A percentile compares a stretch with the other conserved stretches of the same genome.
Conservation (phyloP, 2,329 filamentous ascomycete species). For the Pseudogymnoascus sp. region DNA sequence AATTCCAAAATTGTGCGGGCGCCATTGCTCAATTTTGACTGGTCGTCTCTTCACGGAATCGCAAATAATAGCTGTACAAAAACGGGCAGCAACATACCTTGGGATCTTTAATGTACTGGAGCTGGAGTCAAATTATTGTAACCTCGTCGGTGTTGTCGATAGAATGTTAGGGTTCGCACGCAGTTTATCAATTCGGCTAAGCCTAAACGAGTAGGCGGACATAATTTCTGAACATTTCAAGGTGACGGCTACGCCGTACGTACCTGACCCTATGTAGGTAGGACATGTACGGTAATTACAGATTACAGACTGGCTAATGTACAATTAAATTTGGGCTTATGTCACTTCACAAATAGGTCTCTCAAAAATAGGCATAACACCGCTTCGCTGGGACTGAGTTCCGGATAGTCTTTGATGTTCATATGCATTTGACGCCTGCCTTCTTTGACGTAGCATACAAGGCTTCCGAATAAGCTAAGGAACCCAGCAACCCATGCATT, state of each 20-base stretch:
- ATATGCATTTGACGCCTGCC: slow-evolving; percentile 58
- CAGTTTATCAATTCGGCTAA: slow-evolving; percentile 7
- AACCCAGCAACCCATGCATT: slow-evolving; percentile 50
- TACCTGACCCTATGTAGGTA: slow-evolving; percentile 1
- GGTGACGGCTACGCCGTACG: neutral
- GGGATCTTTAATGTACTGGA: neutral
- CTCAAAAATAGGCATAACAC: neutral
- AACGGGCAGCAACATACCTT: neutral
- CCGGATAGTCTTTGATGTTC: slow-evolving; percentile 46
- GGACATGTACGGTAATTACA: neutral
- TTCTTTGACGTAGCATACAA: slow-evolving; percentile 57
- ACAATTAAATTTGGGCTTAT: slow-evolving; percentile 4
- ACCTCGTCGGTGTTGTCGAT: slow-evolving; percentile 2
- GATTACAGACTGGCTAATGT: neutral
- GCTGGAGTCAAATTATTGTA: neutral
- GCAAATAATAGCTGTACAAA: neutral
- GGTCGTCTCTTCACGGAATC: neutral
- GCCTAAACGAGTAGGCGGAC: slow-evolving; percentile 9
- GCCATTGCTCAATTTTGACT: slow-evolving; percentile 6
- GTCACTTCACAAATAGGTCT: neutral
- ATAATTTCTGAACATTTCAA: slow-evolving; percentile 9
- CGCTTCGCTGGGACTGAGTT: slow-evolving; percentile 1
- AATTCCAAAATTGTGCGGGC: slow-evolving; percentile 4
- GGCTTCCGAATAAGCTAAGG: slow-evolving; percentile 52
- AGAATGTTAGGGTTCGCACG: slow-evolving; percentile 9